A percentile compares a stretch with the other conserved stretches of the same genome.
These are phyloP conservation scores for Rhodotorula diobovata DNA, from an alignment of 768 basidiomycete species.

Conservation along the genomic window DNA sequence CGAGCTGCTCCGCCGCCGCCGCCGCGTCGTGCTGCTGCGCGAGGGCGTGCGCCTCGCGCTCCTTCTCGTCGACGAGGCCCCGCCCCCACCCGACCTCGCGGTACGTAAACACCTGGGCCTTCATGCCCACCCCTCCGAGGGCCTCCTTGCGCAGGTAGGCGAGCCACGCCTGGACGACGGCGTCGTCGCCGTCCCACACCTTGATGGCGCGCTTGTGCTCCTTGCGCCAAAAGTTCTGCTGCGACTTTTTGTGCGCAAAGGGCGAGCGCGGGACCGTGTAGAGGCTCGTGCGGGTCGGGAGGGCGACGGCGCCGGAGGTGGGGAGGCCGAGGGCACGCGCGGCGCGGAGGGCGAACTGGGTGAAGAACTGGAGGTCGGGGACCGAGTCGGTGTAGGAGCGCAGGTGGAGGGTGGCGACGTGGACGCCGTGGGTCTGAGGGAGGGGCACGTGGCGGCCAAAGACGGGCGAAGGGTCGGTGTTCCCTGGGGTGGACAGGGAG, in stretches of 20 bases:
- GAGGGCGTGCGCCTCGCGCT: conserved; percentile 1
- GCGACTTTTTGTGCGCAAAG: conserved; percentile 86
- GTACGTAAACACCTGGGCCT: conserved; percentile 71
- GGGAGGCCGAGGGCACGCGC: conserved; percentile 82
- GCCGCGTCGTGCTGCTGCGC: not conserved
- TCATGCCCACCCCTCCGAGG: conserved; percentile 80
- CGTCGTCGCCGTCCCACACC: conserved; percentile 78
- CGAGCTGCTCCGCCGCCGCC: not conserved
- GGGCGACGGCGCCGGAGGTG: conserved; percentile 58
- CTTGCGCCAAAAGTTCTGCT: conserved; percentile 88
- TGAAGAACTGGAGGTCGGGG: conserved; percentile 66
- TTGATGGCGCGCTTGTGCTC: conserved; percentile 81
- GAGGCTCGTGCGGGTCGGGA: conserved; percentile 70
- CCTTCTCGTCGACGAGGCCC: conserved; percentile 43
- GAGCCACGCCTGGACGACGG: conserved; percentile 74
- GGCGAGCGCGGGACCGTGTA: conserved; percentile 83
- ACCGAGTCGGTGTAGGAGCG: conserved; percentile 62
- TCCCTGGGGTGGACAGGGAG: not conserved
- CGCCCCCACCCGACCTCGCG: conserved; percentile 56
- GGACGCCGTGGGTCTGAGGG: conserved; percentile 61
- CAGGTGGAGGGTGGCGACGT: conserved; percentile 77
- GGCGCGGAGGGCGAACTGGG: conserved; percentile 76
- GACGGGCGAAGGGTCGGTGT: conserved; percentile 20
- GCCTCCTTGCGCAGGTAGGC: conserved; percentile 69
- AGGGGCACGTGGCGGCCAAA: conserved; percentile 27